Conservation (phyloP, 805 yeast genomes). For the Lipomyces yamadae region DNA sequence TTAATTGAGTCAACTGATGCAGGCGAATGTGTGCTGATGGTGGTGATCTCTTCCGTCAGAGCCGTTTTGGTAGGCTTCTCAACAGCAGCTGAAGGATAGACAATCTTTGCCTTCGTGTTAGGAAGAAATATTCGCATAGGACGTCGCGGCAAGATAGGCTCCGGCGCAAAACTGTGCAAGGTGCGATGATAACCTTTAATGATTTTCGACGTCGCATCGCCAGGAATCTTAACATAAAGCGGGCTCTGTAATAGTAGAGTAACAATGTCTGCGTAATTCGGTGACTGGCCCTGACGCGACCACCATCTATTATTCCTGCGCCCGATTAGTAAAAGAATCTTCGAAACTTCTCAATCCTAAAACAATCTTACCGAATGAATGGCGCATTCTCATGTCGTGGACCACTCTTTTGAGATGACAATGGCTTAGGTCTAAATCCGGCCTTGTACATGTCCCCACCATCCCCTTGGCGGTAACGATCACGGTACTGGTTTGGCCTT, state of each 20-base stretch:
- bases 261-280: neutral
- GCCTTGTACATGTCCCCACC: neutral
- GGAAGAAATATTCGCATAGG: conserved; percentile 15
- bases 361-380: neutral
- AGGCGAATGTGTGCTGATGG: neutral
- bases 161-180: conserved; percentile 5
- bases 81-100: neutral
- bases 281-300: neutral
- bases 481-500: neutral
- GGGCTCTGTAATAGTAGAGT: conserved; percentile 24
- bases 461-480: neutral
- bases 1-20: neutral
- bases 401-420: neutral
- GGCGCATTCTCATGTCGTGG: neutral
- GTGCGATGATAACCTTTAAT: conserved; percentile 22
- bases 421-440: neutral
- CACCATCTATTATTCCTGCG: neutral
- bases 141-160: neutral
- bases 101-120: neutral
- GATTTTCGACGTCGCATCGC: conserved; percentile 21
- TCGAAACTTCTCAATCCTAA: neutral
- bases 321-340: neutral
- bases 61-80: neutral
- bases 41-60: neutral
- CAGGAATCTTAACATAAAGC: conserved; percentile 33